Conservation (phyloP, 2,329 filamentous ascomycete genomes). For the Tricladium varicosporioides region DNA sequence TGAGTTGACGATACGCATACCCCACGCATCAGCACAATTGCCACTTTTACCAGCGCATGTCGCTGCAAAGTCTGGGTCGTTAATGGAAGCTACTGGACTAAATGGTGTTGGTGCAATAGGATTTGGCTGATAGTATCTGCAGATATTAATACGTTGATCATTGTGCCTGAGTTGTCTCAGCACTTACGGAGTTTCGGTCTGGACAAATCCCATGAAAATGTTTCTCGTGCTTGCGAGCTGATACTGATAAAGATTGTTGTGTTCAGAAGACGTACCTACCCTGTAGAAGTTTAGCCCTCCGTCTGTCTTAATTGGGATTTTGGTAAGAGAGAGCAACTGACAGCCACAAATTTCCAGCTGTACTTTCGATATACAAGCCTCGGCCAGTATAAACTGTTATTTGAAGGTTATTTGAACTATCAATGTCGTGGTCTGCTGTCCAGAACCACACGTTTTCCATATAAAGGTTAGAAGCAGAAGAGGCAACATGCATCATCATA, state of each 20-base stretch:
- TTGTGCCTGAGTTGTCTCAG: neutral
- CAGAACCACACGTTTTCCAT: slow-evolving; percentile 47
- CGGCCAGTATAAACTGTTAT: slow-evolving; percentile 52
- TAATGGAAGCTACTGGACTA: slow-evolving; percentile 35
- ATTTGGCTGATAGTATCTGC: slow-evolving; percentile 66
- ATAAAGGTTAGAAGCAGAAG: slow-evolving; percentile 42
- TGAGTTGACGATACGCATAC: slow-evolving; percentile 56
- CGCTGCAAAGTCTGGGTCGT: slow-evolving; percentile 50
- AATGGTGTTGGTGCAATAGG: slow-evolving; percentile 64
- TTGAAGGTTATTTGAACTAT: slow-evolving; percentile 44
- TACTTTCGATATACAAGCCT: slow-evolving; percentile 36
- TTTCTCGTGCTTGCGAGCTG: slow-evolving; percentile 40
- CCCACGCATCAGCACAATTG: slow-evolving; percentile 60
- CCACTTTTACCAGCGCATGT: slow-evolving; percentile 41
- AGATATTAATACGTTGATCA: neutral
- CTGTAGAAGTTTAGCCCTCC: no score
- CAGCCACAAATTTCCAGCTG: slow-evolving; percentile 49
- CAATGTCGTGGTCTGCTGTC: slow-evolving; percentile 42
- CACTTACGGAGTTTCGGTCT: neutral
- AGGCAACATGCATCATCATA: slow-evolving; percentile 36
- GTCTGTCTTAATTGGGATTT: neutral
- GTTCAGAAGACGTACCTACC: slow-evolving; percentile 50
- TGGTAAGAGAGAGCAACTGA: slow-evolving; percentile 31
- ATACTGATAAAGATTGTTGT: slow-evolving; percentile 52
- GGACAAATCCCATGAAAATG: slow-evolving; percentile 23